These are phyloP conservation scores for Curvularia sp. DNA, from an alignment of 2,329 filamentous ascomycete species.

Conservation along the genomic window DNA sequence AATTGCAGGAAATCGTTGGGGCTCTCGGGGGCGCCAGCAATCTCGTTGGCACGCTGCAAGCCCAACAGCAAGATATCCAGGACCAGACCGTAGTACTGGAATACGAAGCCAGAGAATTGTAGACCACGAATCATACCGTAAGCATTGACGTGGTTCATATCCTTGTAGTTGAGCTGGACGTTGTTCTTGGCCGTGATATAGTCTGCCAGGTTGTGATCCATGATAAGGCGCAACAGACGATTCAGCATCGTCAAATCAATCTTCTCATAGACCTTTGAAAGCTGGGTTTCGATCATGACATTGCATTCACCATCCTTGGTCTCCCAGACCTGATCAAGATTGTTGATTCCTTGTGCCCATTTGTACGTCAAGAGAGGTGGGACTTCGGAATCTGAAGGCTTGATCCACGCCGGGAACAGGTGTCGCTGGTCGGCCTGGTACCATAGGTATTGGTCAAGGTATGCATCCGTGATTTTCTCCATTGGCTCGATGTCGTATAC, in stretches of 20 bases:
- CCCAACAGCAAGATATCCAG: conserved; percentile 91
- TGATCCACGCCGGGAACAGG: conserved; percentile 98
- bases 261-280: conserved; percentile 99
- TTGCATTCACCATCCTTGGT: conserved; percentile 94
- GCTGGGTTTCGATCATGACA: conserved; percentile 96
- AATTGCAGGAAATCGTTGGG: conserved; percentile 99
- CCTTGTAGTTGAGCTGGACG: conserved; percentile 98
- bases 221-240: conserved; percentile 88
- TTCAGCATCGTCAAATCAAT: conserved; percentile 96
- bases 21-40: conserved; percentile 89
- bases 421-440: conserved; percentile 98
- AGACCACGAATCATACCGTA: conserved; percentile 98
- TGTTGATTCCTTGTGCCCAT: conserved; percentile 99
- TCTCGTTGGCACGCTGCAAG: conserved; percentile 94
- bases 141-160: conserved; percentile 99
- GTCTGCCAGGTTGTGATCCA: conserved; percentile 99
- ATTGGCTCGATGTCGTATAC: conserved; percentile 99
- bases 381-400: conserved; percentile 97
- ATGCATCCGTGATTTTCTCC: conserved; percentile 99
- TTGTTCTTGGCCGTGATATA: conserved; percentile 99
- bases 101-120: conserved; percentile 98
- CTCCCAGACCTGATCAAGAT: conserved; percentile 93
- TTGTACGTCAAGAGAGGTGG: conserved; percentile 95
- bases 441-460: conserved; percentile 98
- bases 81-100: conserved; percentile 97